Evolutionary conservation across 2,329 filamentous ascomycete species (phyloP).

Genomic region (Ascochyta viciae-villosae): DNA sequence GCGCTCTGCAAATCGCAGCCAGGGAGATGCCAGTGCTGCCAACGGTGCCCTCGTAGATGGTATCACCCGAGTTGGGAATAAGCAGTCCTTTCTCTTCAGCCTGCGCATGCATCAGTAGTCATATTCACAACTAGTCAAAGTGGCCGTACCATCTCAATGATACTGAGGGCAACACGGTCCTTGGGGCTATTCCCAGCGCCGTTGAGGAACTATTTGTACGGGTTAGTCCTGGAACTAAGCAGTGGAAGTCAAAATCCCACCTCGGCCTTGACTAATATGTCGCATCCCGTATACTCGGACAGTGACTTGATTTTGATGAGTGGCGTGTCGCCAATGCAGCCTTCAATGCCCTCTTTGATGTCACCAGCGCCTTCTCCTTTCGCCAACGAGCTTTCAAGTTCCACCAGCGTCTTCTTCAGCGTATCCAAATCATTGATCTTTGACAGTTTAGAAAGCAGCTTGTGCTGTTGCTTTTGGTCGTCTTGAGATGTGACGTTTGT

Average conservation of each 20-base stretch:
- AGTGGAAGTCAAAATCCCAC: conserved; percentile 42
- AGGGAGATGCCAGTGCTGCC: conserved; percentile 96
- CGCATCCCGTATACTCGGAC: conserved; percentile 84
- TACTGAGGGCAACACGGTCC: conserved; percentile 89
- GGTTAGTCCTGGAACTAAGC: conserved; percentile 6
- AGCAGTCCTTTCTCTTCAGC: conserved; percentile 82
- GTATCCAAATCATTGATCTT: conserved; percentile 34
- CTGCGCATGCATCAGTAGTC: conserved; percentile 39
- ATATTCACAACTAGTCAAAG: background rate
- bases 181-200: conserved; percentile 94
- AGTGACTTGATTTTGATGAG: conserved; percentile 85
- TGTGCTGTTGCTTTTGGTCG: conserved; percentile 30
- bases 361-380: conserved; percentile 24
- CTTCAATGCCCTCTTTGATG: conserved; percentile 83
- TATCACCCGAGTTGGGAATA: conserved; percentile 82
- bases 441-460: conserved; percentile 29
- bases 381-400: conserved; percentile 24
- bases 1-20: conserved; percentile 84
- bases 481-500: conserved; percentile 30
- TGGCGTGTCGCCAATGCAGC: conserved; percentile 91
- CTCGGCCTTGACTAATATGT: conserved; percentile 92
- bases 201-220: conserved; percentile 73
- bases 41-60: conserved; percentile 96
- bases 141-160: conserved; percentile 70
- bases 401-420: conserved; percentile 33